Base-by-base conservation (phyloP, 305 asterid species). In the Fraxinus angustifolia region DNA sequence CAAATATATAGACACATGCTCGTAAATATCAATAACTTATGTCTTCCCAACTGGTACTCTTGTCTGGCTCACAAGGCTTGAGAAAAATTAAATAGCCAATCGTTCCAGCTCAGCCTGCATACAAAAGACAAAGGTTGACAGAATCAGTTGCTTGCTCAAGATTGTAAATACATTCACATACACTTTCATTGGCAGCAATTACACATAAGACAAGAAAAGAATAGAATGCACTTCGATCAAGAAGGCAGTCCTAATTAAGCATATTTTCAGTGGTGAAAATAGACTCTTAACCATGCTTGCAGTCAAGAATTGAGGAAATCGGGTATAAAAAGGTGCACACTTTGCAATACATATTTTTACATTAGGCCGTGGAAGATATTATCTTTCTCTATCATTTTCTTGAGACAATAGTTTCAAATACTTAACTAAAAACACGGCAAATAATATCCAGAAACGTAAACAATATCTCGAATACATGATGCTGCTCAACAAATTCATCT, bases 31-130 rank as follows among this genome's bases (percentile, higher is more conserved):
- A 50, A 68, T 42, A 26, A 68, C 35, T 53, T 74, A 19, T 21
- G 28, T 75, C 40, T 72, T 42, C 8, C 65, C 75, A 28, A 78
- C 40, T 71, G 82, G 68, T 77, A 76, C 71, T 76, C 83, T 78
- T 77, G 42, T 65, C 36, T 77, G 74, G 75, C 80, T 50, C 33
- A 68, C 70, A 8, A 71, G 38, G 45, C 78, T 76, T 67, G 26
- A 40, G 48, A 35, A 74, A 62, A 30, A 21, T 81, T 67, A 84
- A 30, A 88, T 85, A 53, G 76, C 84, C 86, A 90, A 40, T 79
- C 2, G 82, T 65, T 82, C 73, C 87, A 88, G 38, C 85, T 87
- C 89, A 65, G 73, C 90, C 92, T 90, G 87, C 89, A 89, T 6
- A 73, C n/a, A 80, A 53, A 67, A 11, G 75, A 60, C 60, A 73